phyloP scores from a whole-genome alignment of 192 early-diverging fungal genomes.

The Chytriomyces sp. region DNA sequence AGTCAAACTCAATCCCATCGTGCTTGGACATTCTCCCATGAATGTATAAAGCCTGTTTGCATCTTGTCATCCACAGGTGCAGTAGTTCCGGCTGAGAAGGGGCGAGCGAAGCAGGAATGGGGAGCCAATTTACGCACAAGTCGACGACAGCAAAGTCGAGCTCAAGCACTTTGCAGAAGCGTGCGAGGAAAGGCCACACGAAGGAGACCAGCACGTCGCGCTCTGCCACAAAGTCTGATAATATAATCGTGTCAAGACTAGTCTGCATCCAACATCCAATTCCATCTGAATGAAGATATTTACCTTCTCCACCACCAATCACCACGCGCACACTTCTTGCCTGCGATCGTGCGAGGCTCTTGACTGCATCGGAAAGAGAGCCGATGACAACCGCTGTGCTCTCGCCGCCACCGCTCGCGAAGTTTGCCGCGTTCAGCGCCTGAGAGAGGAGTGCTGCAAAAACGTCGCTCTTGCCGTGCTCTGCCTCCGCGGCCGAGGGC shows the following conservation, averaged over 20 bases:
- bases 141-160: constrained; percentile 33
- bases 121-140: constrained; percentile 28
- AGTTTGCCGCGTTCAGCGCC: not conserved
- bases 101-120: no score
- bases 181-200: constrained; percentile 19
- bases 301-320: constrained; percentile 11
- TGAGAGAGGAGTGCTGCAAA: not conserved
- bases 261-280: no score
- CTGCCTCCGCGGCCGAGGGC: no score
- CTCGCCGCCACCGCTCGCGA: not conserved
- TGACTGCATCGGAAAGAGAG: not conserved
- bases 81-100: no score
- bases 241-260: no score
- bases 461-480: no score
- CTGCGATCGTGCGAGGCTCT: not conserved
- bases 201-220: constrained; percentile 19
- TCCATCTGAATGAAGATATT: no score
- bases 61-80: no score
- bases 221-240: constrained; percentile 21
- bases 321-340: constrained; percentile 7
- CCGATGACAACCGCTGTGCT: not conserved
- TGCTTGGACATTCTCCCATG: no score
- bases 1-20: no score
- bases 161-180: constrained; percentile 18
- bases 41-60: no score